Conservation (phyloP, 192 early-diverging fungal species). For the Haplosporangium gracile region DNA sequence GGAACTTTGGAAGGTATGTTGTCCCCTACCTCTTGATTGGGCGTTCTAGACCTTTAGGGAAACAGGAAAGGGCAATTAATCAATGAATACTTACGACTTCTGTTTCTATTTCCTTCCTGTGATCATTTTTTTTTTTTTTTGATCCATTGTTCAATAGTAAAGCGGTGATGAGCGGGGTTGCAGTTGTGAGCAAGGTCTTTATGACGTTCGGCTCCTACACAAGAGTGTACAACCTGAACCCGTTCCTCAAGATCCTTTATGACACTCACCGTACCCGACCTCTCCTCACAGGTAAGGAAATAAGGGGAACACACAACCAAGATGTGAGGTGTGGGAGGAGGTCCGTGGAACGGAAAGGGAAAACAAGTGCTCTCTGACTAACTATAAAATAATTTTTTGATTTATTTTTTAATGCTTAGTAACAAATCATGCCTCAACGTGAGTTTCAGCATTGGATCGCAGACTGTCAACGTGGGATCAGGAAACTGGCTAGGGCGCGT, state of each 20-base stretch:
- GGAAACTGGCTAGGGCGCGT: too few relatives aligned
- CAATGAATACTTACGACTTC: not conserved
- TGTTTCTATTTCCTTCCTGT: not conserved
- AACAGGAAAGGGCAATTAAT: not conserved
- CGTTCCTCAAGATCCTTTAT: slow-evolving; percentile 68
- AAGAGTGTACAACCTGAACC: slow-evolving; percentile 68
- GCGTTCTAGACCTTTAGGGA: not conserved
- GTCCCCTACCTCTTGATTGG: not conserved
- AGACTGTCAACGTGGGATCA: not conserved
- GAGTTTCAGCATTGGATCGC: slow-evolving; percentile 23
- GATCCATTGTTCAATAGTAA: slow-evolving; percentile 1
- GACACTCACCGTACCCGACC: slow-evolving; percentile 68
- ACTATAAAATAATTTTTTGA: not conserved
- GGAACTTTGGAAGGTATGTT: slow-evolving; percentile 33
- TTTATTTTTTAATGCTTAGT: slow-evolving; percentile 53
- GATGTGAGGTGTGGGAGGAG: not conserved
- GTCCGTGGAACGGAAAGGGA: not conserved
- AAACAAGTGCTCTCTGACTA: not conserved
- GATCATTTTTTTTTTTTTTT: too few relatives aligned
- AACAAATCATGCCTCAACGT: slow-evolving; percentile 80
- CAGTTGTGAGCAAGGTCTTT: slow-evolving; percentile 41
- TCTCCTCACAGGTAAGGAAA: slow-evolving; percentile 69
- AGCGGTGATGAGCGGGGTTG: slow-evolving; percentile 47
- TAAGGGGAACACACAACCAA: not conserved
- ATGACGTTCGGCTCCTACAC: slow-evolving; percentile 55